Evolutionary conservation across 2,329 filamentous ascomycete species (phyloP).

Genomic region (Exophiala viscosa): DNA sequence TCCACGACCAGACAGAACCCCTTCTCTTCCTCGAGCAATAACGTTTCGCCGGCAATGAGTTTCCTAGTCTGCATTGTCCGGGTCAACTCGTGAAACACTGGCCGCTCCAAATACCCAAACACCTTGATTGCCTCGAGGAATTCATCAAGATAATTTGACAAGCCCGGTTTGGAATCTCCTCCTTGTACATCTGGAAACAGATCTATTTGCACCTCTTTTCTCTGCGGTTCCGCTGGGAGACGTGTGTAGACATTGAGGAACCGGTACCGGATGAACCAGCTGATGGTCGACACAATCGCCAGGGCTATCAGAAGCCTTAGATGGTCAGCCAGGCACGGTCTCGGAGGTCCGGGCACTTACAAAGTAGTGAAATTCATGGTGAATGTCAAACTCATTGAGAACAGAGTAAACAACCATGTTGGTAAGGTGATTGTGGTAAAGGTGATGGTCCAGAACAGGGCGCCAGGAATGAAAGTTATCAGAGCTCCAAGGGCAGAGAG

Average conservation of each 20-base stretch:
- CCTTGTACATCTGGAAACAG: slow-evolving; percentile 92
- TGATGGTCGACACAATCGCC: slow-evolving; percentile 75
- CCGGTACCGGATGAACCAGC: slow-evolving; percentile 91
- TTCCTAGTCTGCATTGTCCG: slow-evolving; percentile 97
- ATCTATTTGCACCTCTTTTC: slow-evolving; percentile 93
- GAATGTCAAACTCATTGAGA: slow-evolving; percentile 90
- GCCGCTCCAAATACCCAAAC: slow-evolving; percentile 92
- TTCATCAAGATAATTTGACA: slow-evolving; percentile 96
- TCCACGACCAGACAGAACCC: slow-evolving; percentile 97
- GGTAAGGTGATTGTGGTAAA: slow-evolving; percentile 86
- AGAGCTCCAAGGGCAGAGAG: slow-evolving; percentile 18
- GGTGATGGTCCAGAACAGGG: slow-evolving; percentile 74
- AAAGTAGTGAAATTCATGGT: slow-evolving; percentile 98
- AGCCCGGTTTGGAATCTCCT: slow-evolving; percentile 79
- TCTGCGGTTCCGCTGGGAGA: slow-evolving; percentile 86
- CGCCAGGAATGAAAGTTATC: slow-evolving; percentile 53
- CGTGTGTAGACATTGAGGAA: slow-evolving; percentile 97
- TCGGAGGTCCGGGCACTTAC: slow-evolving; percentile 49
- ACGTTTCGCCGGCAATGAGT: slow-evolving; percentile 89
- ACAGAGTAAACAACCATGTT: slow-evolving; percentile 80
- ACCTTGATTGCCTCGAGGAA: slow-evolving; percentile 98
- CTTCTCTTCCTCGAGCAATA: slow-evolving; percentile 94
- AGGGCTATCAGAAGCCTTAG: slow-evolving; percentile 70
- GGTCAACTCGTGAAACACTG: slow-evolving; percentile 96
- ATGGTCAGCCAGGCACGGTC: background rate